These are phyloP conservation scores for Vitis cinerea DNA, from an alignment of 164 flowering plant species.

Conservation along the genomic window DNA sequence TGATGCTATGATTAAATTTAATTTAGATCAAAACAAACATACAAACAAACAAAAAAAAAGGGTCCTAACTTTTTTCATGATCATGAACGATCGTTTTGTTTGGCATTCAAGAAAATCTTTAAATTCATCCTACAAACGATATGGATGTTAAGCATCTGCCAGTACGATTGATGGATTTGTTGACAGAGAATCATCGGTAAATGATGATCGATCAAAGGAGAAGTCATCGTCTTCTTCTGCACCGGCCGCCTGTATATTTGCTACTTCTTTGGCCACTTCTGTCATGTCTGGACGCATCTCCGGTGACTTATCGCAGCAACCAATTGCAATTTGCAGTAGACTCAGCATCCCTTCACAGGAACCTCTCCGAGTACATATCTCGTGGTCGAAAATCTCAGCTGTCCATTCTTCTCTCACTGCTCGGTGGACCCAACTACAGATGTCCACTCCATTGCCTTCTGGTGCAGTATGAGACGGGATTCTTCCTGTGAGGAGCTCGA, in stretches of 20 bases:
- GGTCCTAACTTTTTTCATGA: too few relatives aligned
- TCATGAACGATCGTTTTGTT: too few relatives aligned
- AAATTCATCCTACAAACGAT: too few relatives aligned
- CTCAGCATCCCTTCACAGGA: slow-evolving; percentile 46
- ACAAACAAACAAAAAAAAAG: too few relatives aligned
- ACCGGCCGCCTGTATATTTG: slow-evolving; percentile 18
- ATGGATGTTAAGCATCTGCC: too few relatives aligned
- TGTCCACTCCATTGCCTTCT: slow-evolving; percentile 52
- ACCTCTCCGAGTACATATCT: slow-evolving; percentile 34
- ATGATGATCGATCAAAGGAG: slow-evolving; percentile 32
- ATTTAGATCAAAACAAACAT: too few relatives aligned
- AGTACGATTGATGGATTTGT: slow-evolving; percentile 12
- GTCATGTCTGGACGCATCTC: slow-evolving; percentile 62
- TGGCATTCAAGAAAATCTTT: too few relatives aligned
- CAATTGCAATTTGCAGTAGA: slow-evolving; percentile 51
- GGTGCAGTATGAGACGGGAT: slow-evolving; percentile 31
- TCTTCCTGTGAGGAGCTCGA: slow-evolving; percentile 65
- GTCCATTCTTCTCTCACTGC: slow-evolving; percentile 89
- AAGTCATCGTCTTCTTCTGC: slow-evolving; percentile 38
- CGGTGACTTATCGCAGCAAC: slow-evolving; percentile 50
- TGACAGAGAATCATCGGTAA: slow-evolving; percentile 41
- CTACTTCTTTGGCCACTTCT: slow-evolving; percentile 49
- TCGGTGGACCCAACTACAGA: slow-evolving; percentile 57
- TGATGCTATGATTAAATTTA: too few relatives aligned
- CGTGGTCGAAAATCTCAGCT: slow-evolving; percentile 64